Conservation (phyloP, 2,329 filamentous ascomycete genomes). For the Penicillium capsulatum region DNA sequence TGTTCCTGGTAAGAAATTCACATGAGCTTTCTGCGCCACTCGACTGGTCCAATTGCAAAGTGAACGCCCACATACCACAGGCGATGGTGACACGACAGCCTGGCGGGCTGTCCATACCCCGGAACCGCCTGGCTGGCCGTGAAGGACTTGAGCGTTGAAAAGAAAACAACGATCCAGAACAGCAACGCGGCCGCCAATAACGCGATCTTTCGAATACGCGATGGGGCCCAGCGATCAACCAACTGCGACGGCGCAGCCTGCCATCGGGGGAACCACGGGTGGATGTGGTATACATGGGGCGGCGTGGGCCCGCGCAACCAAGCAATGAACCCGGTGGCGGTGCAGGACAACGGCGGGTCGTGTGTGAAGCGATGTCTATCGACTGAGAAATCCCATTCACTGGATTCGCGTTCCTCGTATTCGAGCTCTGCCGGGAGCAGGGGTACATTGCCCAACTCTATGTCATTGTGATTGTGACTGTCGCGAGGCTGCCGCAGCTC, state of each 20-base stretch:
- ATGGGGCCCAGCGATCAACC: constrained; percentile 29
- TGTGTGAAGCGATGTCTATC: neutral
- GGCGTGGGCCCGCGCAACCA: constrained; percentile 33
- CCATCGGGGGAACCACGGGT: constrained; percentile 30
- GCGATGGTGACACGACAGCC: constrained; percentile 32
- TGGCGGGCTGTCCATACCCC: constrained; percentile 34
- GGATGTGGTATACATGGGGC: constrained; percentile 33
- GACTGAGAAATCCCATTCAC: constrained; percentile 6
- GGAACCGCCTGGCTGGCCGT: constrained; percentile 27
- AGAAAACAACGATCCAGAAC: constrained; percentile 34
- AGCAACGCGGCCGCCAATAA: constrained; percentile 26
- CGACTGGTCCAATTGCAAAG: too few relatives aligned
- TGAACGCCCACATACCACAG: constrained; percentile 34
- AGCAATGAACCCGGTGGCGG: constrained; percentile 18
- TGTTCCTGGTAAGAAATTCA: constrained; percentile 24
- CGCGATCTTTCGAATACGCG: constrained; percentile 19
- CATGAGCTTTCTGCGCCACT: neutral
- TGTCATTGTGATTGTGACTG: constrained; percentile 12
- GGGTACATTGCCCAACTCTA: constrained; percentile 20
- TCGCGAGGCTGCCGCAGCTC: constrained; percentile 1
- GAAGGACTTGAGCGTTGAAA: constrained; percentile 30
- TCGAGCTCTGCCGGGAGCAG: constrained; percentile 11
- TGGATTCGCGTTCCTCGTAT: neutral
- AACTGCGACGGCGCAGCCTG: constrained; percentile 34
- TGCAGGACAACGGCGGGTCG: constrained; percentile 23